These are phyloP conservation scores for Alternaria conjuncta DNA, from an alignment of 2,329 filamentous ascomycete genomes.

Conservation along the genomic window DNA sequence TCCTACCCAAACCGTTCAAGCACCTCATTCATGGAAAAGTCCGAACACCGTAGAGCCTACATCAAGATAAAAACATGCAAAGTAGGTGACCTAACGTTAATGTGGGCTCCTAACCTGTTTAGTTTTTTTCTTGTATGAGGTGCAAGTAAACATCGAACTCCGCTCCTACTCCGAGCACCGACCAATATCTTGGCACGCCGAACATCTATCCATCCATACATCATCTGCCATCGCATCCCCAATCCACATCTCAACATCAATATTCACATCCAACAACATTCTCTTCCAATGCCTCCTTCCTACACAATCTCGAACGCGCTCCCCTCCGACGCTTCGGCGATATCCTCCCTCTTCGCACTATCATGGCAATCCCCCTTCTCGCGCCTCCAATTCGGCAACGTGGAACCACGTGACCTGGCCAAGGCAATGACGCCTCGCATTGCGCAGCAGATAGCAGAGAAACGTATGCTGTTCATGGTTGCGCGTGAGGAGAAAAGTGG, in stretches of 20 bases:
- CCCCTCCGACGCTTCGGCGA: slow-evolving; percentile 10
- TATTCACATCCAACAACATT: background rate
- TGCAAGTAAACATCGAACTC: background rate
- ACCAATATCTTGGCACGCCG: background rate
- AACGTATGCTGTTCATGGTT: slow-evolving; percentile 16
- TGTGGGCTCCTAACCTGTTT: no score
- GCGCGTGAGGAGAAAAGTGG: slow-evolving; percentile 11
- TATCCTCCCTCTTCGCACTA: slow-evolving; percentile 31
- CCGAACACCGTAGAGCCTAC: no score
- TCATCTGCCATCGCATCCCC: no score
- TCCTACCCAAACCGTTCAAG: background rate
- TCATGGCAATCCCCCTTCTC: slow-evolving; percentile 38
- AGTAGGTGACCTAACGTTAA: no score
- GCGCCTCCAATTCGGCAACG: slow-evolving; percentile 33
- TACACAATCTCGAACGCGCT: background rate
- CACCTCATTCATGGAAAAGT: no score
- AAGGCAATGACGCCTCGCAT: slow-evolving; percentile 31
- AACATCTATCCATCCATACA: background rate
- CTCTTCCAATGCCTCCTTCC: background rate
- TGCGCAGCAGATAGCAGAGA: slow-evolving; percentile 20
- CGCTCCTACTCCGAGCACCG: background rate
- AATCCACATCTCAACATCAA: background rate
- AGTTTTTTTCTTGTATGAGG: no score
- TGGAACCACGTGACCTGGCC: slow-evolving; percentile 23
- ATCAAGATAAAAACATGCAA: no score